Evolutionary conservation across 805 yeast genomes (phyloP), one percentile per base, ranked within the genome.

Genomic region (Sugiyamaella mastotermitis): DNA sequence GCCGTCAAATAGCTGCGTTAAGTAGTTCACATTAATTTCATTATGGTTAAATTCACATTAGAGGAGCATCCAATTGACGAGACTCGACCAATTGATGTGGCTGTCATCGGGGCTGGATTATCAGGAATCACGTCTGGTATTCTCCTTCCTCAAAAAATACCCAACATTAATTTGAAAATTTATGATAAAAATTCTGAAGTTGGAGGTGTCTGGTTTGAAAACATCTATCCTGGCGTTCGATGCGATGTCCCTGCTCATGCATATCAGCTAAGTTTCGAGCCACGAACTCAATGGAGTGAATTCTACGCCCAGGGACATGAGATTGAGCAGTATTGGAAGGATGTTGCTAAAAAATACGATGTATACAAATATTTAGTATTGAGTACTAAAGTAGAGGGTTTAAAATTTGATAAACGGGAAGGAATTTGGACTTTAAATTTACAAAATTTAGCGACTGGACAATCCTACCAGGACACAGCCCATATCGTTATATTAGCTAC

Each of bases 61-160:
- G 42, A 21, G 6, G 31, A 37, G 18, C 34, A 15, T 13, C 42
- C 42, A 4, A 16, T 38, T 15, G 43, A 38, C 21, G 40, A 38
- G 13, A 14, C 9, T 31, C 41, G 24, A 6, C 38, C 47, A 6
- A 33, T 51, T 32, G 39, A 40, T 28, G 51, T 52, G 21, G 49
- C 42, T 30, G 37, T 47, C 19, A 44, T 56, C 21, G 59, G 59
- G n/a, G 59, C 60, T 2, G 61, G 59, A 8, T 25, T 50, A 13
- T 43, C 57, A 10, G 59, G 59, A 10, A 52, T 55, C 29, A 33
- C 49, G 10, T 38, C 53, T 5, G 57, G 51, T 6, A 40, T 43
- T 14, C 42, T 49, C 8, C 28, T 54, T 26, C 54, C 50, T 10
- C 31, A 39, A 5, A 49, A 50, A 31, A 41, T 53, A 11, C 47